Conservation (phyloP, 129 eudicot genomes). For the Logfia minima region DNA sequence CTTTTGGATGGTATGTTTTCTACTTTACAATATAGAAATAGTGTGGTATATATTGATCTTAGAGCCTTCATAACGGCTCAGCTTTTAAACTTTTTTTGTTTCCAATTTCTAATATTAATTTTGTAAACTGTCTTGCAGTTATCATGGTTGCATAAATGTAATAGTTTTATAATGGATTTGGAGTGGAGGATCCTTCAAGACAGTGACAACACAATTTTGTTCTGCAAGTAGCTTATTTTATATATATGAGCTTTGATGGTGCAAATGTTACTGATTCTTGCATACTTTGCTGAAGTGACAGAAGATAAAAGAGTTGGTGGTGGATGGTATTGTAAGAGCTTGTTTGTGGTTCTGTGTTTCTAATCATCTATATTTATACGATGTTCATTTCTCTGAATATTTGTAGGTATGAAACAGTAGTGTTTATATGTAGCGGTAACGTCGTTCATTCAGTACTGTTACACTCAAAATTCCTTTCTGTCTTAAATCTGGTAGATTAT, state of each 20-base stretch:
- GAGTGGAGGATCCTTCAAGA: constrained; percentile 26
- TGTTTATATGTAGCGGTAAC: constrained; percentile 14
- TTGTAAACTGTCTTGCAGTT: constrained; percentile 14
- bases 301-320: constrained; percentile 22
- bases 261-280: constrained; percentile 21
- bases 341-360: constrained; percentile 35
- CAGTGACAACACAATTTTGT: constrained; percentile 44
- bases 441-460: constrained; percentile 8
- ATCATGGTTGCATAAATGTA: constrained; percentile 26
- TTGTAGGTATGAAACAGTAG: constrained; percentile 40
- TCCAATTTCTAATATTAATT: background rate
- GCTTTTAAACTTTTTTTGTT: background rate
- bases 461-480: background rate
- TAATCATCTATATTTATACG: constrained; percentile 32
- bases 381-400: constrained; percentile 50
- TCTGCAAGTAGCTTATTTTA: constrained; percentile 12
- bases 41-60: constrained; percentile 3
- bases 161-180: constrained; percentile 21
- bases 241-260: constrained; percentile 30
- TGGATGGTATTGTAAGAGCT: constrained; percentile 42
- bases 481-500: too few species aligned
- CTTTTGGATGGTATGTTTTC: background rate
- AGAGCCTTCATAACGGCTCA: background rate
- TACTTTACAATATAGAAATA: background rate
- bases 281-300: constrained; percentile 14